A percentile compares a stretch with the other conserved stretches of the same genome.
These are phyloP conservation scores for Solanum bukasovii DNA, from an alignment of 257 asterid species.

Conservation along the genomic window DNA sequence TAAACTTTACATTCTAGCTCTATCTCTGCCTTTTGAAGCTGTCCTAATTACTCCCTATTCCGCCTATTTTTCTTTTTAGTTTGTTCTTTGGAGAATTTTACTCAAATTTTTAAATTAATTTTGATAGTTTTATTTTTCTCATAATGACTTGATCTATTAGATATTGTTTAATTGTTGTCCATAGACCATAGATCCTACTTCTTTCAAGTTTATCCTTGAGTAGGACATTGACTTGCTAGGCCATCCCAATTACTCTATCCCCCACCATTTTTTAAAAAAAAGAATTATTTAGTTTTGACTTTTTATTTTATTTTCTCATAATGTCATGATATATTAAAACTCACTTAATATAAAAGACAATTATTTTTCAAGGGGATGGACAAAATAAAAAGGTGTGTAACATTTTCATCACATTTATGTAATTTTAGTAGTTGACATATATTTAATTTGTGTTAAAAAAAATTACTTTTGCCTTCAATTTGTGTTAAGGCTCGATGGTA, in stretches of 20 bases:
- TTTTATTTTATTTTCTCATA: background rate
- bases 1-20: too few relatives aligned
- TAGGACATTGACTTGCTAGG: background rate
- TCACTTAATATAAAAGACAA: background rate
- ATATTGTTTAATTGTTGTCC: background rate
- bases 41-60: too few relatives aligned
- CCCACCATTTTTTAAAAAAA: background rate
- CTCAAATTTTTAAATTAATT: too few relatives aligned
- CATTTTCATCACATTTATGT: background rate
- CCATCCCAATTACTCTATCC: background rate
- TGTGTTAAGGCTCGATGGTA: background rate
- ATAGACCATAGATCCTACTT: background rate
- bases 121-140: background rate
- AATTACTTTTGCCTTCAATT: background rate
- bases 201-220: background rate
- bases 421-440: background rate
- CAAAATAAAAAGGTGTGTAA: background rate
- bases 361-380: background rate
- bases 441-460: background rate
- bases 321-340: background rate
- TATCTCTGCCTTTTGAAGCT: too few relatives aligned
- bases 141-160: background rate
- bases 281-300: background rate
- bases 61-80: too few relatives aligned
- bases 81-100: background rate